Evolutionary conservation across 257 asterid species (phyloP).

Genomic region (Solanum piurae): DNA sequence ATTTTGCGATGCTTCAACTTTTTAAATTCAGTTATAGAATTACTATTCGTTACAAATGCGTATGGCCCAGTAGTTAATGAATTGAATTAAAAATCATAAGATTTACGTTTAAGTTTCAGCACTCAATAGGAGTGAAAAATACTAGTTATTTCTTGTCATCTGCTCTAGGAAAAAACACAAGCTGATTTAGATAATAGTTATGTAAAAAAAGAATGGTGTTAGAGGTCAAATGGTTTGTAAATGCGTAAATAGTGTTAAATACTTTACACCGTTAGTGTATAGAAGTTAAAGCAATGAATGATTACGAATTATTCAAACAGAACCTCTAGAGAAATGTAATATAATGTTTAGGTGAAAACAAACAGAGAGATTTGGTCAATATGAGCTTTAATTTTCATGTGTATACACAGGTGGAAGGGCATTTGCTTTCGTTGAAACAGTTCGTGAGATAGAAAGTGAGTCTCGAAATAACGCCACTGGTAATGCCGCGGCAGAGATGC

Average conservation of each 20-base stretch:
- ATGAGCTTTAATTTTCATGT: not conserved
- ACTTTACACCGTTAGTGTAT: not conserved
- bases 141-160: not conserved
- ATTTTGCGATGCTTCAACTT: not conserved
- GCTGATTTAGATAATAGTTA: not conserved
- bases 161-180: not conserved
- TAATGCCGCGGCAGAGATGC: not conserved
- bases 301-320: not conserved
- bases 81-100: too few relatives aligned
- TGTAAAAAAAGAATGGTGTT: too few relatives aligned
- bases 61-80: not conserved
- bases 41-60: not conserved
- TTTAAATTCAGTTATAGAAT: too few relatives aligned
- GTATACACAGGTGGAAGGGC: constrained; percentile 15
- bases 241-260: not conserved
- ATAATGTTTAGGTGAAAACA: not conserved
- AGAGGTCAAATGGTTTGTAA: not conserved
- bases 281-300: not conserved
- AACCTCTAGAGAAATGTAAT: not conserved
- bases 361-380: not conserved
- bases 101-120: too few relatives aligned
- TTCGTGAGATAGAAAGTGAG: constrained; percentile 26
- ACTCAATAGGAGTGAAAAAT: not conserved
- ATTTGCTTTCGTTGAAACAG: constrained; percentile 9
- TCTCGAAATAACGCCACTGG: not conserved